phyloP scores from a whole-genome alignment of 495 filamentous ascomycete species.

The Penicillium bialowiezense region DNA sequence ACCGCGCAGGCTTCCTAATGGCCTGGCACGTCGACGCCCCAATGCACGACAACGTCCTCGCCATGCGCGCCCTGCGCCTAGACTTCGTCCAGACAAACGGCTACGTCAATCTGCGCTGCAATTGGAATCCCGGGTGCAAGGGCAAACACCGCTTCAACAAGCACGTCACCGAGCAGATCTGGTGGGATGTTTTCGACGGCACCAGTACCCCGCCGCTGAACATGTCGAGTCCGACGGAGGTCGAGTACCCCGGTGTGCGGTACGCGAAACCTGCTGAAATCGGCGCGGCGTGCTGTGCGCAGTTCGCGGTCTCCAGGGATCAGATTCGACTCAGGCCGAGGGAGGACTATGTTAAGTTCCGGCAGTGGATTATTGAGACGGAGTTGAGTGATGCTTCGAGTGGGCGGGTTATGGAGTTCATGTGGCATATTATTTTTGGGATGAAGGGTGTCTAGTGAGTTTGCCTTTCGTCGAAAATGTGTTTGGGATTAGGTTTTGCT shows the following conservation, averaged over 20 bases:
- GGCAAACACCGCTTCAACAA: conserved; percentile 49
- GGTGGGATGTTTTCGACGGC: conserved; percentile 52
- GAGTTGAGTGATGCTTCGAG: conserved; percentile 57
- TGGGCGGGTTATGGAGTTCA: conserved; percentile 72
- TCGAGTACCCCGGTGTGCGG: conserved; percentile 8
- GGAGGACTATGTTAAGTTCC: conserved; percentile 57
- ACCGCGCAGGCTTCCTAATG: conserved; percentile 45
- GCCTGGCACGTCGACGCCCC: conserved; percentile 65
- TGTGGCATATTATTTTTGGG: conserved; percentile 69
- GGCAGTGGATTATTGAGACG: conserved; percentile 66
- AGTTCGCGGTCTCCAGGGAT: conserved; percentile 59
- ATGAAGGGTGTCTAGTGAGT: conserved; percentile 45
- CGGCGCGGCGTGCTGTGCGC: conserved; percentile 60
- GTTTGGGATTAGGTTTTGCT: not conserved
- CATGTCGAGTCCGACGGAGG: conserved; percentile 14
- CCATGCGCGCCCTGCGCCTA: conserved; percentile 50
- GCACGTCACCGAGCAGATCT: conserved; percentile 55
- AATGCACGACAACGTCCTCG: conserved; percentile 48
- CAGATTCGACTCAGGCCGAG: conserved; percentile 53
- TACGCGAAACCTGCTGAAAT: conserved; percentile 31
- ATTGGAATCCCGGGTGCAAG: conserved; percentile 61
- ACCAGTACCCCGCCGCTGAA: conserved; percentile 51
- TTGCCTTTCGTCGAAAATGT: not conserved
- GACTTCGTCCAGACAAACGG: conserved; percentile 54
- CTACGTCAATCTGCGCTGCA: conserved; percentile 66